Conservation (phyloP, 257 asterid genomes). For the Orobanche coerulescens region DNA sequence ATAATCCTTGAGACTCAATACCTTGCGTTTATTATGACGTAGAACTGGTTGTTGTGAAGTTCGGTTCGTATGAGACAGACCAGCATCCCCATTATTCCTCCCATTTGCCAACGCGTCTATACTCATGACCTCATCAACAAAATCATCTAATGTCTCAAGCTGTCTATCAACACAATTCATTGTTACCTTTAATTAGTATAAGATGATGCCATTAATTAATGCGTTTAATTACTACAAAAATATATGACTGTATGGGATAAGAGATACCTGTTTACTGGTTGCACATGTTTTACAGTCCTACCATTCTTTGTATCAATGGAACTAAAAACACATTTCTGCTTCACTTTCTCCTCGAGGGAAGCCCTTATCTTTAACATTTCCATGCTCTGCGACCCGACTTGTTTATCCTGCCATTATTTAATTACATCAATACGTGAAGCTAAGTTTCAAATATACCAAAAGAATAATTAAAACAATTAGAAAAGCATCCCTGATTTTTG, state of each 20-base stretch:
- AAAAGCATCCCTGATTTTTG: not conserved
- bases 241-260: not conserved
- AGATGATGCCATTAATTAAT: constrained; percentile 1
- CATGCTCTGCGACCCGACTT: constrained; percentile 60
- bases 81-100: constrained; percentile 7
- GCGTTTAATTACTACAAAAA: not conserved
- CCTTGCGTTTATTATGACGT: constrained; percentile 48
- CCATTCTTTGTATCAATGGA: constrained; percentile 47
- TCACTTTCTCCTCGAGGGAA: constrained; percentile 78
- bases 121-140: constrained; percentile 69
- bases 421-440: constrained; percentile 15
- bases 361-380: constrained; percentile 89
- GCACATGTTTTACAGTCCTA: constrained; percentile 29
- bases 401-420: constrained; percentile 43
- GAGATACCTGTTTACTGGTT: constrained; percentile 62
- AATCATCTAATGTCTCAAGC: constrained; percentile 83
- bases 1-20: constrained; percentile 12
- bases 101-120: constrained; percentile 28
- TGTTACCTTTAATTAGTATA: constrained; percentile 14
- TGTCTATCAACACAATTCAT: constrained; percentile 36
- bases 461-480: not conserved
- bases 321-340: constrained; percentile 59
- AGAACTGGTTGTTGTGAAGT: constrained; percentile 37
- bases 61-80: constrained; percentile 26
- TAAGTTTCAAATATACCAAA: constrained; percentile 8